Conservation (phyloP, 2,329 filamentous ascomycete genomes). For the Alternaria atra region DNA sequence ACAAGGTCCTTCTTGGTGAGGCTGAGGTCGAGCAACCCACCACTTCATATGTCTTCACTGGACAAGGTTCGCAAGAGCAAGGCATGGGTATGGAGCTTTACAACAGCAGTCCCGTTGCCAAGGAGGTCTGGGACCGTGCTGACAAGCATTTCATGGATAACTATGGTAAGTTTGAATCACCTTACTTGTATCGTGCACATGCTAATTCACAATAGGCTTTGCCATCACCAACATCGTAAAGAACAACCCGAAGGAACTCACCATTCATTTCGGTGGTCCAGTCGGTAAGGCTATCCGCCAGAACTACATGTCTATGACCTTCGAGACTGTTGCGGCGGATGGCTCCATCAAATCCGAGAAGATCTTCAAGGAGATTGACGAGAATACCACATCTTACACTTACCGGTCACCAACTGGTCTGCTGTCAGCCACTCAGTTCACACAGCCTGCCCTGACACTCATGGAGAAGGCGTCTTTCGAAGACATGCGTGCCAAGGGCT, state of each 20-base stretch:
- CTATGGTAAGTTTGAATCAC: constrained; percentile 73
- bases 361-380: constrained; percentile 98
- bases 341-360: constrained; percentile 97
- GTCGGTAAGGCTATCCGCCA: constrained; percentile 96
- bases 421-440: constrained; percentile 97
- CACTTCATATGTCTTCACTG: constrained; percentile 96
- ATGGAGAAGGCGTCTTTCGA: constrained; percentile 99
- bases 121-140: constrained; percentile 90
- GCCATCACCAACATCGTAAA: constrained; percentile 98
- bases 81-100: constrained; percentile 99
- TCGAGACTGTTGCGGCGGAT: constrained; percentile 94
- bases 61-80: constrained; percentile 97
- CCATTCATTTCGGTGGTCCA: constrained; percentile 96
- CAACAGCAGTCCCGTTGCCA: constrained; percentile 88
- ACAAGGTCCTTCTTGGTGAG: constrained; percentile 94
- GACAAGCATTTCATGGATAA: constrained; percentile 99
- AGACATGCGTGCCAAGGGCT: constrained; percentile 96
- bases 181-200: neutral
- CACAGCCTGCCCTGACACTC: constrained; percentile 92
- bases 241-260: constrained; percentile 99
- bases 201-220: constrained; percentile 69
- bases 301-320: constrained; percentile 99
- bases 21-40: constrained; percentile 98
- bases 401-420: constrained; percentile 95
- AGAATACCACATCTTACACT: constrained; percentile 93